phyloP scores from a whole-genome alignment of 2,329 filamentous ascomycete species.

The Colletotrichum filicis region DNA sequence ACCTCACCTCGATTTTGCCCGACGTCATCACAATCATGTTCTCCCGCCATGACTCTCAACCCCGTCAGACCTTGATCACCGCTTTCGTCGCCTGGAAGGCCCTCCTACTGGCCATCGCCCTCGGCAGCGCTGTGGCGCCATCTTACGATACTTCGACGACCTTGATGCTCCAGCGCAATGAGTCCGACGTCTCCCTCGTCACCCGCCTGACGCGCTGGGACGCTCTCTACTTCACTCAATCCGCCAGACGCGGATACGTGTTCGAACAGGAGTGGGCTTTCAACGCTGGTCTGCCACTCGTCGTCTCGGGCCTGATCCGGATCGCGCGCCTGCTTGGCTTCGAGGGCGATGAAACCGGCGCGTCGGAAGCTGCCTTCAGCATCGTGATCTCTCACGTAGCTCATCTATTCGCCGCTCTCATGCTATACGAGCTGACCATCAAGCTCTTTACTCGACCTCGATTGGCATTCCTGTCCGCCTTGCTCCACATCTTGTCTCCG shows the following conservation, averaged over 20 bases:
- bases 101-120: constrained; percentile 71
- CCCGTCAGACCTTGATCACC: constrained; percentile 42
- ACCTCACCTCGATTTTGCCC: background rate
- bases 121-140: constrained; percentile 58
- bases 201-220: constrained; percentile 81
- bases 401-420: constrained; percentile 80
- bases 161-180: constrained; percentile 47
- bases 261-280: constrained; percentile 92
- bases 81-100: constrained; percentile 75
- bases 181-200: constrained; percentile 50
- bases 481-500: constrained; percentile 85
- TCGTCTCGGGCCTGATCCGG: constrained; percentile 50
- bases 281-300: constrained; percentile 60
- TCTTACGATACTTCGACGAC: constrained; percentile 85
- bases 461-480: constrained; percentile 75
- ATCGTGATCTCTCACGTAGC: constrained; percentile 76
- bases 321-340: constrained; percentile 41
- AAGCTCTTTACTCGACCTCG: constrained; percentile 61
- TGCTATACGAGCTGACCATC: constrained; percentile 74
- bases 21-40: constrained; percentile 30
- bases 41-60: constrained; percentile 27
- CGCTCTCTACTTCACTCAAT: constrained; percentile 78
- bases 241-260: constrained; percentile 71
- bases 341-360: constrained; percentile 26
- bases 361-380: constrained; percentile 63